Evolutionary conservation across 768 basidiomycete genomes (phyloP).

Genomic region (Lentinus tigrinus): DNA sequence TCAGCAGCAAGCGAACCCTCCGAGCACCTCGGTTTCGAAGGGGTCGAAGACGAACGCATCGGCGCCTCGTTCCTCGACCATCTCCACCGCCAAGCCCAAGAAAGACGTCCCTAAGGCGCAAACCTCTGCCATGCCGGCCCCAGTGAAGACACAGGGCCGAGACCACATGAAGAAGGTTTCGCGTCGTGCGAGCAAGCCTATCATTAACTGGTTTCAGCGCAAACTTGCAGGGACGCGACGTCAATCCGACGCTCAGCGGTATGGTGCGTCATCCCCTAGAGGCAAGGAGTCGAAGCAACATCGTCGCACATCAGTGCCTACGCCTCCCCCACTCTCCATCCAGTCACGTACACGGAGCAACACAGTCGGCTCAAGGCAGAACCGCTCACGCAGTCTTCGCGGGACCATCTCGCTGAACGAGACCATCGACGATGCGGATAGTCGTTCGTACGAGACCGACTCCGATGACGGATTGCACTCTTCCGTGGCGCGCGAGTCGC

Average conservation of each 20-base stretch:
- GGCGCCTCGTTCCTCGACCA: slow-evolving; percentile 2
- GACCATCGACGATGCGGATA: slow-evolving; percentile 44
- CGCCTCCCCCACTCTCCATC: slow-evolving; percentile 19
- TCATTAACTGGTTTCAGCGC: slow-evolving; percentile 88
- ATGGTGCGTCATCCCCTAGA: slow-evolving; percentile 15
- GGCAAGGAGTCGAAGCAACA: slow-evolving; percentile 25
- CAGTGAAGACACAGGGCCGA: background rate
- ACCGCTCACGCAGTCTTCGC: slow-evolving; percentile 17
- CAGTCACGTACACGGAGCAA: slow-evolving; percentile 24
- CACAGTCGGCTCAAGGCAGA: slow-evolving; percentile 18
- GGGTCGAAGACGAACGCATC: slow-evolving; percentile 9
- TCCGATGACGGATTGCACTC: slow-evolving; percentile 53
- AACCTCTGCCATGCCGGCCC: slow-evolving; percentile 1
- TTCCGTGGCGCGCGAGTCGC: slow-evolving; percentile 68
- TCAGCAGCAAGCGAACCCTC: slow-evolving; percentile 4
- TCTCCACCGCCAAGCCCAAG: slow-evolving; percentile 22
- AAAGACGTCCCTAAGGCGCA: slow-evolving; percentile 17
- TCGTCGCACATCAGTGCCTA: slow-evolving; percentile 25
- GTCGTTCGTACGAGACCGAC: slow-evolving; percentile 36
- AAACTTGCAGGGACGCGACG: slow-evolving; percentile 77
- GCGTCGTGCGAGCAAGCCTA: slow-evolving; percentile 76
- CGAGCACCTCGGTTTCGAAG: slow-evolving; percentile 4
- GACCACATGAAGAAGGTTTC: slow-evolving; percentile 59
- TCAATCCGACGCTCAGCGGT: slow-evolving; percentile 32
- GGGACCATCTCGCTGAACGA: slow-evolving; percentile 61